Evolutionary conservation across 2,329 filamentous ascomycete species (phyloP), one percentile per base, ranked within the genome.

Genomic region (Conoideocrella luteorostrata): DNA sequence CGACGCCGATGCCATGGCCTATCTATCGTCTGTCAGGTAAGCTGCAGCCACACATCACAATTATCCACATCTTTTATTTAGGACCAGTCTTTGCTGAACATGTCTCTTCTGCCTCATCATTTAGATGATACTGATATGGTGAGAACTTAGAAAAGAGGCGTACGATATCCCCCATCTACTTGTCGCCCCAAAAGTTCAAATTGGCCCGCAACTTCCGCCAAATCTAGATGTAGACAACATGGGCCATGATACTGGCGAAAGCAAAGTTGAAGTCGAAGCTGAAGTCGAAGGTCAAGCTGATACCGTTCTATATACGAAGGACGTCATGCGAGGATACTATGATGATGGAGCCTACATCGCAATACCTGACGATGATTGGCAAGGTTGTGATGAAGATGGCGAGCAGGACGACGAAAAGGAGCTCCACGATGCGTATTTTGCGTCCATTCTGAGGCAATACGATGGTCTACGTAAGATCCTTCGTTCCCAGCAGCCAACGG

Each of bases 261-360:
- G n/a, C n/a, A n/a, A n/a, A n/a, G n/a, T n/a, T n/a, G n/a, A n/a
- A n/a, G n/a, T n/a, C 9, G 54, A 59, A n/a, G 21, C 51, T 13
- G 42, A 60, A 4, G 68, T 74, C 46, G 60, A 64, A 40, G 5
- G 6, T 22, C n/a, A 28, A 4, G 15, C 23, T 17, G 20, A 26
- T 12, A 21, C 28, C 13, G 60, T 57, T 24, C 69, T 75, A 33
- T 80, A 80, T 54, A 56, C 69, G 7, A 59, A 68, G 17, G 72
- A 74, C 42, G 77, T 84, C 54, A 67, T 71, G 18, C 66, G 75
- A 44, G 85, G 84, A 10, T 82, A 79, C 56, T 93, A 87, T 59
- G 69, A 80, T 13, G 86, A 95, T 52, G 89, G 88, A 39, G 85
- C 87, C 29, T 95, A 88, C 60, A 78, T 84, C 20, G 85, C 82